phyloP scores from a whole-genome alignment of 768 basidiomycete species.

The Astraeus odoratus region DNA sequence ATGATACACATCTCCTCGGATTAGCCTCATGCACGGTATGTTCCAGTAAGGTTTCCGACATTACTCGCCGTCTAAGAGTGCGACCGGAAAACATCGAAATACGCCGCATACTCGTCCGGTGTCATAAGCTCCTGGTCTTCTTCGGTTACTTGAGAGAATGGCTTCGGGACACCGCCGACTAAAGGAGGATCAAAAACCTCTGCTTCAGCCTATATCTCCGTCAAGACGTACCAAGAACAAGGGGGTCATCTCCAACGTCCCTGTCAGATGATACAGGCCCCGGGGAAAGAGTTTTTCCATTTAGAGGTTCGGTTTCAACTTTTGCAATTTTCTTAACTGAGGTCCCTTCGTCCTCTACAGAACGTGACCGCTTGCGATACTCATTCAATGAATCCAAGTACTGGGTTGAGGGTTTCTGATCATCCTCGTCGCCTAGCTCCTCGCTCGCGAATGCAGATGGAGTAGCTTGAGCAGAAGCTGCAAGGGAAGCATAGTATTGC shows the following conservation, averaged over 20 bases:
- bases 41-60: too few relatives aligned
- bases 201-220: not conserved
- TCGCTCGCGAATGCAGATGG: constrained; percentile 50
- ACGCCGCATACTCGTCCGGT: constrained; percentile 84
- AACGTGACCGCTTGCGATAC: constrained; percentile 68
- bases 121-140: constrained; percentile 93
- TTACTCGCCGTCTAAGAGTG: constrained; percentile 27
- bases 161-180: constrained; percentile 74
- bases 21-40: too few relatives aligned
- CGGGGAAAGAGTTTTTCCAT: constrained; percentile 15
- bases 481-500: constrained; percentile 73
- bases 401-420: constrained; percentile 58
- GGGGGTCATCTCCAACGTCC: constrained; percentile 44
- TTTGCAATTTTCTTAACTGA: constrained; percentile 35
- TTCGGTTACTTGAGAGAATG: constrained; percentile 79
- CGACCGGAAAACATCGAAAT: constrained; percentile 62
- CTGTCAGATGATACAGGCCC: not conserved
- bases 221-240: constrained; percentile 53
- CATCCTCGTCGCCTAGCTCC: constrained; percentile 66
- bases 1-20: too few relatives aligned
- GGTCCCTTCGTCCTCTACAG: constrained; percentile 48
- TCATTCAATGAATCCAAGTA: constrained; percentile 66
- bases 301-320: constrained; percentile 27
- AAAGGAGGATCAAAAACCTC: constrained; percentile 2
- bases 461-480: constrained; percentile 53